Conservation (phyloP, 2,329 filamentous ascomycete genomes). For the Aureobasidium zeae region DNA sequence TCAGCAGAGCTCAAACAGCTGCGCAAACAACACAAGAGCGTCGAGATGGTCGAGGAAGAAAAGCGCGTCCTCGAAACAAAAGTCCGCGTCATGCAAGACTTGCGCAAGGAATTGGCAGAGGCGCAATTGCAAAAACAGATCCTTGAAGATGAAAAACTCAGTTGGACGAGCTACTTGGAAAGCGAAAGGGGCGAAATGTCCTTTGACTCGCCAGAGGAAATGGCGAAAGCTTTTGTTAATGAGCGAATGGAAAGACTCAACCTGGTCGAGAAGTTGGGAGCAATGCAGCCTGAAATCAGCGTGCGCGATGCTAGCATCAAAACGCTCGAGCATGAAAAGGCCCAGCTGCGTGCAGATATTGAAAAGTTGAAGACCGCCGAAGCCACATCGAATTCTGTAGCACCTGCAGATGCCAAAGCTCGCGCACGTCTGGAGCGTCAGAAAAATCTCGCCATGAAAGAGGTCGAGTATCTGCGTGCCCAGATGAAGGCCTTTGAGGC, state of each 20-base stretch:
- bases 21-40: constrained; percentile 71
- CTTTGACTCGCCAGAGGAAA: constrained; percentile 78
- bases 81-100: constrained; percentile 61
- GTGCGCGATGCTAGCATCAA: constrained; percentile 70
- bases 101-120: constrained; percentile 71
- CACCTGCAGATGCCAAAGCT: constrained; percentile 51
- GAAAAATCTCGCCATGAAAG: constrained; percentile 74
- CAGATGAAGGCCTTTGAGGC: constrained; percentile 80
- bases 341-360: constrained; percentile 55
- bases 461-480: constrained; percentile 86
- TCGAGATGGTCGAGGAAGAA: constrained; percentile 91
- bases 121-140: constrained; percentile 73
- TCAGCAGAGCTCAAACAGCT: constrained; percentile 69
- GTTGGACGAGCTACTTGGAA: constrained; percentile 81
- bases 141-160: constrained; percentile 75
- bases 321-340: constrained; percentile 60
- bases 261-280: constrained; percentile 71
- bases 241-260: constrained; percentile 72
- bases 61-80: constrained; percentile 74
- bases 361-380: constrained; percentile 51
- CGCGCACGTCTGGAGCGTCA: constrained; percentile 75
- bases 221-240: constrained; percentile 75
- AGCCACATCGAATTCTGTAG: constrained; percentile 26
- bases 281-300: constrained; percentile 65
- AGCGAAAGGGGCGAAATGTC: constrained; percentile 57